Base-by-base conservation (phyloP, 2,329 filamentous ascomycete genomes). In the Fusarium beomiforme region DNA sequence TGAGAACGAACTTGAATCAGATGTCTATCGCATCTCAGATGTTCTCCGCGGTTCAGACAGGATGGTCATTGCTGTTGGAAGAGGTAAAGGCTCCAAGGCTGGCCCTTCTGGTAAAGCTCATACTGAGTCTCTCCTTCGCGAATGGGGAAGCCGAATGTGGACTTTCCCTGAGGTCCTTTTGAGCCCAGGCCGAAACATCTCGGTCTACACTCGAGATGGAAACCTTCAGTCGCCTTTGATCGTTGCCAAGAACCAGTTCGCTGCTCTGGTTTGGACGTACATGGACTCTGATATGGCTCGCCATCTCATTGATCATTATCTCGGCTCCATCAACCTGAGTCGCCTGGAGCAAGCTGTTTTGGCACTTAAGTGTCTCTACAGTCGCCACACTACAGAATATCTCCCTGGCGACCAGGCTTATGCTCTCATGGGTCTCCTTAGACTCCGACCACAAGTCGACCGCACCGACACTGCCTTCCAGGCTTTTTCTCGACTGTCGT, bases 391-490 rank as follows among this genome's bases (percentile, higher is more conserved):
- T 17, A 71, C 59, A 0, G 61, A 72, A 42, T 69, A 74, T 29
- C 67, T 76, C 19, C 56, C 71, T 3, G 79, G 79, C 31, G 81
- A 82, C 36, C 77, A 76, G 31, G 75, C 77, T 4, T 82, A 82
- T 47, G 81, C 77, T 2, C 74, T 82, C 3, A 81, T 81, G 79
- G 79, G 81, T 24, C 75, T 82, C 24, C 62, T 82, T 41, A 74
- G 78, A 12, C 59, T 78, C 41, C 75, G 79, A 5, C 79, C 79
- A 1, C 75, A 73, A 37, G 75, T 82, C 31, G 78, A 80, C 65
- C 47, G 61, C 37, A 78, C 74, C 19, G 79, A 82, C 37, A 77
- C 76, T 16, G 67, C 76, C 14, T 82, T 81, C 71, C 79, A 81
- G 59, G 79, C 79, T 29, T 82, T 82, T 64, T 78, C 79, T 4